These are phyloP conservation scores for Aureobasidium zeae DNA, from an alignment of 2,329 filamentous ascomycete genomes.

Conservation along the genomic window DNA sequence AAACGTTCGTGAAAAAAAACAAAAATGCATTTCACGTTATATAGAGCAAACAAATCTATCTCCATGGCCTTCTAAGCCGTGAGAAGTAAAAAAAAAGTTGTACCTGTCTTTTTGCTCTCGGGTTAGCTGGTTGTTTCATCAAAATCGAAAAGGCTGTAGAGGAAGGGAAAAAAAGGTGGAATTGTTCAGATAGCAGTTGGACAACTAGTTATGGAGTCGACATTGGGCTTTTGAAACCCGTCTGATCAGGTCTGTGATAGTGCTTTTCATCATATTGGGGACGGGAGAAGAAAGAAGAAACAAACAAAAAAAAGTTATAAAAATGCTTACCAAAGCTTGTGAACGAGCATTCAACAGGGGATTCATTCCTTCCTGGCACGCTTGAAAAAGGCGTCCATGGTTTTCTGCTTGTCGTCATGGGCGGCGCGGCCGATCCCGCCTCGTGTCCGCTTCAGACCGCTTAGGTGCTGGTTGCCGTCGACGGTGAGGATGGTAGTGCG, in stretches of 20 bases:
- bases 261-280: constrained; percentile 44
- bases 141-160: not conserved
- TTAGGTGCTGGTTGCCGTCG: constrained; percentile 64
- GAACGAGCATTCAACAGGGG: constrained; percentile 1
- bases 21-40: no score
- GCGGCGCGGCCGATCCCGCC: constrained; percentile 73
- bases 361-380: constrained; percentile 38
- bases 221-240: constrained; percentile 57
- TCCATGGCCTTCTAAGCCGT: no score
- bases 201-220: constrained; percentile 56
- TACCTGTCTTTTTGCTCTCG: constrained; percentile 7
- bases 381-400: constrained; percentile 69
- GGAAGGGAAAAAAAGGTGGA: not conserved
- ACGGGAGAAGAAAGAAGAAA: constrained; percentile 17
- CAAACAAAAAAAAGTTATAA: constrained; percentile 25
- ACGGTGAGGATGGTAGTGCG: constrained; percentile 48
- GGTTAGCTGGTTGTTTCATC: constrained; percentile 10
- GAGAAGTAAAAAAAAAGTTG: not conserved
- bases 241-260: constrained; percentile 80
- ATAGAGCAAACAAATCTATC: no score
- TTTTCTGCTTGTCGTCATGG: constrained; percentile 67
- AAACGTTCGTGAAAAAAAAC: no score
- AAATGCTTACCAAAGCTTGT: constrained; percentile 22
- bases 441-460: constrained; percentile 64
- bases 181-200: constrained; percentile 75